Conservation (phyloP, 306 rosid genomes). For the Urtica urens region DNA sequence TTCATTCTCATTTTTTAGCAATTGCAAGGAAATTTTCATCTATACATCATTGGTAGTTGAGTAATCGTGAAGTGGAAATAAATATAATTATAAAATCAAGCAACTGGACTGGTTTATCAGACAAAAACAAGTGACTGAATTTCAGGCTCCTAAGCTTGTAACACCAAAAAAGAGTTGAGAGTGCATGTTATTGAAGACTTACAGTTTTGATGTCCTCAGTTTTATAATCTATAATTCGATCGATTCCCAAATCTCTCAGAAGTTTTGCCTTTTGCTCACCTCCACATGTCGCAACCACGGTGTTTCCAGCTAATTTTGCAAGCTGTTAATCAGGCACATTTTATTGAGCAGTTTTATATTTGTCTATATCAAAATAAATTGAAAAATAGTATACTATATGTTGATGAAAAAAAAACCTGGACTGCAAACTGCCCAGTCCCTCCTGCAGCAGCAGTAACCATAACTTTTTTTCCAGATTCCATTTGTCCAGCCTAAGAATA, state of each 20-base stretch:
- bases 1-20: neutral
- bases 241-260: constrained; percentile 78
- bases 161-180: constrained; percentile 5
- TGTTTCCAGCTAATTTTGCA: constrained; percentile 84
- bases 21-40: neutral
- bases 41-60: neutral
- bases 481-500: constrained; percentile 62
- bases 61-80: neutral
- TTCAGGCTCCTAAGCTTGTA: constrained; percentile 3
- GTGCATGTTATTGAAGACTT: constrained; percentile 23
- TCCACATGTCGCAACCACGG: constrained; percentile 92
- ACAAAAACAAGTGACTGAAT: neutral
- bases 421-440: constrained; percentile 99
- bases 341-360: neutral
- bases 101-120: neutral
- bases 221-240: constrained; percentile 82
- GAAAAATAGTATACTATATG: neutral
- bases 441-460: constrained; percentile 99
- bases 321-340: constrained; percentile 41
- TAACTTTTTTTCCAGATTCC: constrained; percentile 80
- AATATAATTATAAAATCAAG: neutral
- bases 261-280: constrained; percentile 71
- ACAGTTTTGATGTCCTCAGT: constrained; percentile 80
- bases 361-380: neutral
- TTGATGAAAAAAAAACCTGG: constrained; percentile 39